Percentiles rank a stretch among this genome's conserved stretches.
phyloP scores from a whole-genome alignment of 345 rosid genomes.

The Euphorbia peplus region DNA sequence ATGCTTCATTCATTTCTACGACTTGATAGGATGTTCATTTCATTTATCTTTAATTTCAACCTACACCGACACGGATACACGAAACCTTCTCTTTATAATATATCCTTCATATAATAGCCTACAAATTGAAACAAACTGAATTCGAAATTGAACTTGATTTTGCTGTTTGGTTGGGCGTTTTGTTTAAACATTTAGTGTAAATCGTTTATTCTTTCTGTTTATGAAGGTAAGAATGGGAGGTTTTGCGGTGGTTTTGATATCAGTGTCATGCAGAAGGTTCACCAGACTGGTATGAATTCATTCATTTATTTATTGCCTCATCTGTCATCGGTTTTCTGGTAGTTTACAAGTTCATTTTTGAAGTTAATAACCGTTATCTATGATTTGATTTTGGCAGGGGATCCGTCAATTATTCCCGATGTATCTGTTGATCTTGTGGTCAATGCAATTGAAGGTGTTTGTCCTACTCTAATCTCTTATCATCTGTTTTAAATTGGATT shows the following conservation, averaged over 20 bases:
- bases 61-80: too few relatives aligned
- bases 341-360: not conserved
- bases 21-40: too few relatives aligned
- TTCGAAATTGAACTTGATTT: too few relatives aligned
- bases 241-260: constrained; percentile 94
- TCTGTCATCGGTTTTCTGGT: not conserved
- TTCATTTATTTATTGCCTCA: not conserved
- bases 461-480: constrained; percentile 5
- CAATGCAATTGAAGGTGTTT: constrained; percentile 72
- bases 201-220: constrained; percentile 11
- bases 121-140: too few relatives aligned
- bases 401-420: constrained; percentile 65
- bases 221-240: constrained; percentile 75
- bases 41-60: too few relatives aligned
- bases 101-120: too few relatives aligned
- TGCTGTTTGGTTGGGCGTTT: not conserved
- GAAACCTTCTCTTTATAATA: too few relatives aligned
- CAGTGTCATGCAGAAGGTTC: constrained; percentile 73
- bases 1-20: too few relatives aligned
- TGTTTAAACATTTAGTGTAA: not conserved
- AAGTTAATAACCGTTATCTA: not conserved
- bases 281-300: constrained; percentile 54
- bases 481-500: not conserved
- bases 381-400: constrained; percentile 49
- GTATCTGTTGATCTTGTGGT: constrained; percentile 77